phyloP scores from a whole-genome alignment of 2,329 filamentous ascomycete species.

The Alternaria sp. region DNA sequence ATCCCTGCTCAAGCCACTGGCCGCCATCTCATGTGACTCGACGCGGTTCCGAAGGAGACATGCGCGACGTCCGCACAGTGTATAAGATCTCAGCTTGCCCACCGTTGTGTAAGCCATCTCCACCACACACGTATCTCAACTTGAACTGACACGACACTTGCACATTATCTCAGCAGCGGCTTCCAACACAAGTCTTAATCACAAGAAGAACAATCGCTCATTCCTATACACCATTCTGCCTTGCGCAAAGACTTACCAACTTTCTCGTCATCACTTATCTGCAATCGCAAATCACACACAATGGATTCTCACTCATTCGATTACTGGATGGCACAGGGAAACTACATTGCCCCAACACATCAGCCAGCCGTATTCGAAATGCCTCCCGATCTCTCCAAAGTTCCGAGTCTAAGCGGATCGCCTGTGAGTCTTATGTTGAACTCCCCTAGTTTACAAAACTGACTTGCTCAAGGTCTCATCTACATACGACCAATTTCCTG shows the following conservation, averaged over 20 bases:
- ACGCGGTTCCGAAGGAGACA: slow-evolving; percentile 29
- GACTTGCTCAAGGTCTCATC: slow-evolving; percentile 38
- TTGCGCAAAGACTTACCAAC: slow-evolving; percentile 11
- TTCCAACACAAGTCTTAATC: neutral
- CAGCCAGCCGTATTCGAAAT: slow-evolving; percentile 43
- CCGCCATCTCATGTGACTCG: slow-evolving; percentile 25
- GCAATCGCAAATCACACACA: slow-evolving; percentile 2
- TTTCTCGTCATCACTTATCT: slow-evolving; percentile 7
- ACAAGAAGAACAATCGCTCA: neutral
- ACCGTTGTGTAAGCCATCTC: slow-evolving; percentile 37
- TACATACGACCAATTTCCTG: slow-evolving; percentile 46
- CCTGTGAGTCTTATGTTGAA: slow-evolving; percentile 35
- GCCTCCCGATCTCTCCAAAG: slow-evolving; percentile 43
- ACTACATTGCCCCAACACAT: slow-evolving; percentile 39
- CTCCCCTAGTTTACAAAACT: slow-evolving; percentile 1
- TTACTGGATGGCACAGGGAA: slow-evolving; percentile 47
- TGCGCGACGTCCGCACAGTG: slow-evolving; percentile 22
- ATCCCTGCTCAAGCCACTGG: slow-evolving; percentile 30
- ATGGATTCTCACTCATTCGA: slow-evolving; percentile 48
- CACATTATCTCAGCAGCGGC: neutral
- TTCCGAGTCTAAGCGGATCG: slow-evolving; percentile 48
- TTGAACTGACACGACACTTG: slow-evolving; percentile 8
- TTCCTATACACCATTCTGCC: neutral
- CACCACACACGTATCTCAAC: slow-evolving; percentile 32
- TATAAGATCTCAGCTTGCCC: slow-evolving; percentile 46